Evolutionary conservation across 2,329 filamentous ascomycete species (phyloP), one percentile per base, ranked within the genome.

Genomic region (Clonostachys byssicola): DNA sequence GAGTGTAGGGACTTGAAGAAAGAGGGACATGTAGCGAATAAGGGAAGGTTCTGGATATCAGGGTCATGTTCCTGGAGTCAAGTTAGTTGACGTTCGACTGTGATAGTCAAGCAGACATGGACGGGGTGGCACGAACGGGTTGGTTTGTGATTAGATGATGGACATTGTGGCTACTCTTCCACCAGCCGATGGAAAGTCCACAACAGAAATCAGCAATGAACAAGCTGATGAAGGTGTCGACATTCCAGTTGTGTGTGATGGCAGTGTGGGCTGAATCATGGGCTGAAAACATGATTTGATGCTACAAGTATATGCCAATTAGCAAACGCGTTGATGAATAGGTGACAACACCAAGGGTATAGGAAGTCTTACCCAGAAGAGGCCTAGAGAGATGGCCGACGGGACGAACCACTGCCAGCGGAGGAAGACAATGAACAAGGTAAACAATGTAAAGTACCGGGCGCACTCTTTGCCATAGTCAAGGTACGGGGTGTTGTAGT

Each of bases 91-190:
- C 0, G 6, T 1, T 6, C 17, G 20, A 13, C 7, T 7, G 12
- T 35, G 43, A 52, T 6, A 51, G 52, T 35, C 34, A 8, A 38
- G 3, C 13, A 14, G 6, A 9, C 12, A 9, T 5, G 3, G 34
- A 20, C 20, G 1, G 42, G 10, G 23, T 20, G 14, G 14, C n/a
- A 57, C 64, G 50, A 54, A 74, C 71, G 3, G 81, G 79, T 54
- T 77, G 71, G 67, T 86, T 86, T 40, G 83, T 85, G 47, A 86
- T 67, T 4, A 86, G 72, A 54, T 86, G 83, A 60, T 86, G 83
- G 4, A 86, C 80, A 47, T 86, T 86, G 67, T 86, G 83, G 45
- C 77, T 83, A 56, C 77, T 78, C 68, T 86, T 86, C 82, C 82
- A 86, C 82, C 82, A 86, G 16, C 82, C 81, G 46, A 86, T 80